A percentile compares a stretch with the other conserved stretches of the same genome.
Evolutionary conservation across 1,284 basidiomycete genomes (phyloP).

Genomic region (Irpex rosettiformis): DNA sequence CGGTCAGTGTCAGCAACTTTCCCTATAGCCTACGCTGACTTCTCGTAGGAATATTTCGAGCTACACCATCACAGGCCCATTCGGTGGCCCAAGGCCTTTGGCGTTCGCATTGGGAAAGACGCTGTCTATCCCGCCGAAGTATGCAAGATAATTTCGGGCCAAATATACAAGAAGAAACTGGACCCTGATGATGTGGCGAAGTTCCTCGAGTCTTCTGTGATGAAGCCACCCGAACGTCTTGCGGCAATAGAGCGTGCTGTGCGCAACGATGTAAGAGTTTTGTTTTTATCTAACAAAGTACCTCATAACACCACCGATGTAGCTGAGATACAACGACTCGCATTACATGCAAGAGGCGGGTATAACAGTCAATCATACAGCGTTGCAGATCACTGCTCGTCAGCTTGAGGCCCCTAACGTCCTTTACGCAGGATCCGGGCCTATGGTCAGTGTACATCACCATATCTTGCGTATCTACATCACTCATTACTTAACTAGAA

Average conservation of each 20-base stretch:
- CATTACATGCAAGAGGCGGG: constrained; percentile 32
- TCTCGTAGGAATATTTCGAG: constrained; percentile 33
- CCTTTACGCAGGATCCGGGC: constrained; percentile 19
- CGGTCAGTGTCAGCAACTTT: constrained; percentile 21
- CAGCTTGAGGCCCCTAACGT: constrained; percentile 28
- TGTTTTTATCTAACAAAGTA: background rate
- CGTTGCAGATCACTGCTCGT: constrained; percentile 26
- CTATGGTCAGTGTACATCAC: background rate
- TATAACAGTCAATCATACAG: constrained; percentile 22
- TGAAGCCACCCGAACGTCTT: constrained; percentile 36
- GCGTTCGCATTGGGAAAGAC: constrained; percentile 30
- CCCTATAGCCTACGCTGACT: background rate
- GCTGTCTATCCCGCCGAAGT: constrained; percentile 47
- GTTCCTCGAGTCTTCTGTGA: constrained; percentile 42
- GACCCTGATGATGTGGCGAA: constrained; percentile 33
- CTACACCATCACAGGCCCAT: constrained; percentile 30
- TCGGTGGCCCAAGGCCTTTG: constrained; percentile 34
- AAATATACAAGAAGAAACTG: constrained; percentile 45
- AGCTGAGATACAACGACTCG: constrained; percentile 31
- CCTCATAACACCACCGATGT: background rate
- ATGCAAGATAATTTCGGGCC: constrained; percentile 41
- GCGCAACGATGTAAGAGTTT: constrained; percentile 20
- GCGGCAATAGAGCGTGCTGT: constrained; percentile 33
- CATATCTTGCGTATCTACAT: background rate
- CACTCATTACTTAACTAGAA: constrained; percentile 8